Percentiles rank a stretch among this genome's conserved stretches.
phyloP scores from a whole-genome alignment of 169 alveolate genomes.

The Cryptosporidium ryanae region DNA sequence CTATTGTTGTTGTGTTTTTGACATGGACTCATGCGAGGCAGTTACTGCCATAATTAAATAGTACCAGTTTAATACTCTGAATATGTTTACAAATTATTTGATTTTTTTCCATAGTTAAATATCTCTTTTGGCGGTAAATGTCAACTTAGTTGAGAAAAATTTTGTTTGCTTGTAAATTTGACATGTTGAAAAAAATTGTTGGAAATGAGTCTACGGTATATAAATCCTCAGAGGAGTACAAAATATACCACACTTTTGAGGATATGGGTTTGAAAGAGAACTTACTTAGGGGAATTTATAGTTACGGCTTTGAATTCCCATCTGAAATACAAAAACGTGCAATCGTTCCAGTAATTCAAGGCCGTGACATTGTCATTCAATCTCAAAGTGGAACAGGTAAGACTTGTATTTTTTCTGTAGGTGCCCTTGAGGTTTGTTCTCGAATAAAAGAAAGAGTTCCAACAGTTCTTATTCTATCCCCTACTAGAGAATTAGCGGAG shows the following conservation, averaged over 20 bases:
- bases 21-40: constrained; percentile 70
- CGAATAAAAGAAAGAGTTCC: constrained; percentile 85
- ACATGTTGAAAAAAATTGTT: constrained; percentile 8
- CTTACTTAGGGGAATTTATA: constrained; percentile 95
- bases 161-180: not conserved
- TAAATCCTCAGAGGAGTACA: constrained; percentile 33
- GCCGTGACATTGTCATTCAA: constrained; percentile 97
- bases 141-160: not conserved
- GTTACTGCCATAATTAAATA: constrained; percentile 35
- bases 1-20: constrained; percentile 56
- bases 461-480: constrained; percentile 92
- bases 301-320: constrained; percentile 99
- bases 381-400: constrained; percentile 98
- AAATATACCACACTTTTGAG: constrained; percentile 86
- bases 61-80: not conserved
- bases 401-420: constrained; percentile 97
- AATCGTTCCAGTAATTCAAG: constrained; percentile 95
- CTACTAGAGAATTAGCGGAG: constrained; percentile 98
- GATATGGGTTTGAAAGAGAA: constrained; percentile 94
- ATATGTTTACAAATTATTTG: not conserved
- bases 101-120: not conserved
- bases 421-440: constrained; percentile 91
- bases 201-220: constrained; percentile 14
- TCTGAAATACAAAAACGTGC: constrained; percentile 99
- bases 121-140: not conserved